phyloP scores from a whole-genome alignment of 306 rosid species.

The Hylodesmum podocarpum region DNA sequence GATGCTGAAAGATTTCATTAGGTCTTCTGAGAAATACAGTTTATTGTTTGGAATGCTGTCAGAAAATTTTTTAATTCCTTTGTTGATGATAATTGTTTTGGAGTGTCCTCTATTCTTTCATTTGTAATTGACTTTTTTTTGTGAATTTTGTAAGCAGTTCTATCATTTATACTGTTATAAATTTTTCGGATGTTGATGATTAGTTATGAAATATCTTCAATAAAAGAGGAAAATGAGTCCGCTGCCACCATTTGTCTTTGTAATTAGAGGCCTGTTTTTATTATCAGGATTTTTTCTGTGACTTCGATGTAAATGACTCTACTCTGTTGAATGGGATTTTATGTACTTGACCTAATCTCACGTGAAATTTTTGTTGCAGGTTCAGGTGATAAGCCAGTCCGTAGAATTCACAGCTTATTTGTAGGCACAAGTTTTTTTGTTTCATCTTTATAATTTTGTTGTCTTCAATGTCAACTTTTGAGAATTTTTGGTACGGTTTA shows the following conservation, averaged over 20 bases:
- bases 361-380: conserved; percentile 25
- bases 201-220: neutral
- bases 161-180: neutral
- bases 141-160: no score
- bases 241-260: neutral
- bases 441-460: conserved; percentile 20
- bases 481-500: neutral
- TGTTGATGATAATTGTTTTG: neutral
- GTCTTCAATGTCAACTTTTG: neutral
- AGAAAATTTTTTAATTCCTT: neutral
- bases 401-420: conserved; percentile 19
- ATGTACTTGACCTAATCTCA: neutral
- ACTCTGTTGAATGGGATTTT: neutral
- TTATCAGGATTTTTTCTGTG: neutral
- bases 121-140: neutral
- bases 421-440: conserved; percentile 30
- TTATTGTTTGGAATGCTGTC: neutral
- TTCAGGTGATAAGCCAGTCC: neutral
- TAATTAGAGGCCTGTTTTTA: neutral
- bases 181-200: neutral
- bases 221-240: neutral
- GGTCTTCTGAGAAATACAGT: neutral
- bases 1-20: neutral
- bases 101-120: neutral
- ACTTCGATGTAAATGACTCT: neutral